Evolutionary conservation across 192 early-diverging fungal genomes (phyloP), one percentile per base, ranked within the genome.

Genomic region (Spinellus fusiger): DNA sequence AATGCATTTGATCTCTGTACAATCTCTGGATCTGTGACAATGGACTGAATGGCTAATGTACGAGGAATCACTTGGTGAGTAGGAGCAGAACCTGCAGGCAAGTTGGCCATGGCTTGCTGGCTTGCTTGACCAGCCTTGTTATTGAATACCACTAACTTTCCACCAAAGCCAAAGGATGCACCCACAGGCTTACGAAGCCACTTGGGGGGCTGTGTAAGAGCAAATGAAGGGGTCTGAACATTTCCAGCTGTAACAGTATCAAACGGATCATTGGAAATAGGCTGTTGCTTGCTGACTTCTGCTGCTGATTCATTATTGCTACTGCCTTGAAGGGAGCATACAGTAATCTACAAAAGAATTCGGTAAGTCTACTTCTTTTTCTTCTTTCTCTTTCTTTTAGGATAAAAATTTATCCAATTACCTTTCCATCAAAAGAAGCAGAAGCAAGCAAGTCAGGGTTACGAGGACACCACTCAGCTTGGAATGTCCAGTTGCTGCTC

Each of bases 401-500:
- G 18, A 25, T 12, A 50, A 50, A 26, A 50, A 50, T 50, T 25
- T 38, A 38, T 7, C 27, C 7, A 16, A 50, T 16, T 75, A 84
- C 77, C 70, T 86, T 84, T n/a, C 95, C 95, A 71, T 99, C 96
- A 64, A 94, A 99, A 5, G 92, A 93, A 6, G 93, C 85, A 27
- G 89, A 85, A 27, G 86, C 86, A 44, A 93, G 77, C 8, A 95
- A 73, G 62, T 99, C 94, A 18, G 96, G 96, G 70, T 99, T 98
- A 48, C 86, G 71, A 59, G 89, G 86, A 71, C 93, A 96, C 94
- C 95, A 96, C 65, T 93, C 89, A 47, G 92, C 93, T 62, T 98
- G 93, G 74, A 96, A 98, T 10, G 87, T 82, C 96, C 96, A 99
- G 81, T 96, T 98, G 62, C 75, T 77, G 56, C 84, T 82, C 49